These are phyloP conservation scores for Kwoniella sp. DNA, from an alignment of 768 basidiomycete species.

Conservation along the genomic window DNA sequence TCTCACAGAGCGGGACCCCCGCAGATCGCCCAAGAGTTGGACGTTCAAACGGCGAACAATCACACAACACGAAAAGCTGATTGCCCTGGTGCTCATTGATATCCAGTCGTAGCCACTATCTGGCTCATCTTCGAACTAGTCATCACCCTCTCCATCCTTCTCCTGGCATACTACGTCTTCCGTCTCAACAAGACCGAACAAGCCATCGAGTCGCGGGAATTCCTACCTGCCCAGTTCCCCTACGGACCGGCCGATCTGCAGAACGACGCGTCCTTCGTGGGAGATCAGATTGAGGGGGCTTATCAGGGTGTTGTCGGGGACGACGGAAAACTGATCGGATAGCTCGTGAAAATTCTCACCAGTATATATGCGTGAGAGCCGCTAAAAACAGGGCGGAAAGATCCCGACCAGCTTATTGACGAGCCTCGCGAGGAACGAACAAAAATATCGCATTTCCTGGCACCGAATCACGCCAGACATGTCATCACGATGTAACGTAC, in stretches of 20 bases:
- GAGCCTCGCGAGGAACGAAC: too few relatives aligned
- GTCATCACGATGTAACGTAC: too few relatives aligned
- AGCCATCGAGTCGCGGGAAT: conserved; percentile 31
- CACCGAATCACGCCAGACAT: too few relatives aligned
- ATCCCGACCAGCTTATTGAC: too few relatives aligned
- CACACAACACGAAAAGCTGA: too few relatives aligned
- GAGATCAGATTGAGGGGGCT: conserved; percentile 2
- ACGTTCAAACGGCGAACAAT: too few relatives aligned
- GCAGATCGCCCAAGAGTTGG: too few relatives aligned
- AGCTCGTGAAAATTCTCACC: neutral
- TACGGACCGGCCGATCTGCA: conserved; percentile 31
- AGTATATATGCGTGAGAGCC: too few relatives aligned
- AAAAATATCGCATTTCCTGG: too few relatives aligned
- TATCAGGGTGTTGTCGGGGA: neutral
- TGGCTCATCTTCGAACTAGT: conserved; percentile 32
- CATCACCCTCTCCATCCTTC: conserved; percentile 26
- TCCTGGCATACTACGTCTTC: conserved; percentile 28
- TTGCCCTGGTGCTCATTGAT: neutral
- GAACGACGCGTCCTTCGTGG: conserved; percentile 3
- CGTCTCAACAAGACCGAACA: conserved; percentile 37
- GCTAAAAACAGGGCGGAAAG: too few relatives aligned
- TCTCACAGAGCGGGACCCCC: too few relatives aligned
- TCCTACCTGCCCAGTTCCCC: conserved; percentile 39
- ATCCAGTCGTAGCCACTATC: conserved; percentile 31
- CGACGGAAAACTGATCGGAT: neutral